phyloP scores from a whole-genome alignment of 1,139 yeast species.

The Suhomyces wounanorum region DNA sequence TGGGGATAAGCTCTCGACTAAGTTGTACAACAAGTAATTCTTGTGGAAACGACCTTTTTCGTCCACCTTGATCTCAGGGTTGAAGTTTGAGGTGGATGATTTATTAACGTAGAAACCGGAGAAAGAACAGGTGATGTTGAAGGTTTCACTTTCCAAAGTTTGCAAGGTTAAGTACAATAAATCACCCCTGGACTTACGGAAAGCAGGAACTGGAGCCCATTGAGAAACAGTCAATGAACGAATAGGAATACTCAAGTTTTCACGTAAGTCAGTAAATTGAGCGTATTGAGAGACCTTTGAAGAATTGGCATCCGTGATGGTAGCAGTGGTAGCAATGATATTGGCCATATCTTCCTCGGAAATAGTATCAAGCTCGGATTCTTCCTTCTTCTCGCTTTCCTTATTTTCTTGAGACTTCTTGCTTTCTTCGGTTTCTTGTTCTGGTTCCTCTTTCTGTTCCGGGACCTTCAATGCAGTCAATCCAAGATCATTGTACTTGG shows the following conservation, averaged over 20 bases:
- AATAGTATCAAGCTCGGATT: slow-evolving; percentile 16
- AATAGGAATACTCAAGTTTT: slow-evolving; percentile 42
- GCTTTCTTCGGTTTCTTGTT: neutral
- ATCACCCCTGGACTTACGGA: slow-evolving; percentile 69
- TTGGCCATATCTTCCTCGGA: slow-evolving; percentile 18
- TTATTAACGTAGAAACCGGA: slow-evolving; percentile 79
- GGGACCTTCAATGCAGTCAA: slow-evolving; percentile 27
- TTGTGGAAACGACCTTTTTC: slow-evolving; percentile 39
- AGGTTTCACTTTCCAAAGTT: slow-evolving; percentile 79
- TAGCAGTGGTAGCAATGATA: slow-evolving; percentile 15
- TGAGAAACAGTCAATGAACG: slow-evolving; percentile 66
- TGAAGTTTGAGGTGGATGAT: slow-evolving; percentile 67
- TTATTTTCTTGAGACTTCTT: neutral
- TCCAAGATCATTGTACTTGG: slow-evolving; percentile 32
- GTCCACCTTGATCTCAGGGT: slow-evolving; percentile 55
- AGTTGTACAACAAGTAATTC: slow-evolving; percentile 52
- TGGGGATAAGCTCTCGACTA: slow-evolving; percentile 60
- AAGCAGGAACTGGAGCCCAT: slow-evolving; percentile 86
- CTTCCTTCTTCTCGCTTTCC: slow-evolving; percentile 1
- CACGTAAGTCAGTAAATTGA: slow-evolving; percentile 25
- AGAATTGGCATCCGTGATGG: slow-evolving; percentile 8
- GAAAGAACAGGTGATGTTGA: slow-evolving; percentile 74
- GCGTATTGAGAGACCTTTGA: slow-evolving; percentile 13
- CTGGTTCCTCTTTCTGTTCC: slow-evolving; percentile 12
- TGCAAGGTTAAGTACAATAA: slow-evolving; percentile 71